Percentiles rank a stretch among this genome's conserved stretches.
phyloP scores from a whole-genome alignment of 2,329 filamentous ascomycete species.

The Cytospora chrysosperma region DNA sequence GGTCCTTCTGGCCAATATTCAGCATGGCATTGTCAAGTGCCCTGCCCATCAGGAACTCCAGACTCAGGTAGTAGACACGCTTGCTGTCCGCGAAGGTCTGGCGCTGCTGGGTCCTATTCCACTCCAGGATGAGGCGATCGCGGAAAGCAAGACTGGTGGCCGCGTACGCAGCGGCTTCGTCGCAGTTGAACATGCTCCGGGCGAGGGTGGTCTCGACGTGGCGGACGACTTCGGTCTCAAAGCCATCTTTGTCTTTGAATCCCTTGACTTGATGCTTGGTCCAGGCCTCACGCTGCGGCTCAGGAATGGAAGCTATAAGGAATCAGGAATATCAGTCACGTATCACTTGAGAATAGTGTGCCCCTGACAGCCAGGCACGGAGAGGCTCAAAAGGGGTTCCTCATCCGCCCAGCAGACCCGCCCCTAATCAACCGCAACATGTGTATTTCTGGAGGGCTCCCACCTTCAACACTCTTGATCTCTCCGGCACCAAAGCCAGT shows the following conservation, averaged over 20 bases:
- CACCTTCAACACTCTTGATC: conserved; percentile 91
- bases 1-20: conserved; percentile 84
- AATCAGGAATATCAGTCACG: not conserved
- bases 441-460: conserved; percentile 29
- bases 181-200: conserved; percentile 96
- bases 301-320: conserved; percentile 70
- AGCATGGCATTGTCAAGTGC: conserved; percentile 98
- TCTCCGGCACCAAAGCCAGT: conserved; percentile 89
- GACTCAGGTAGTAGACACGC: conserved; percentile 93
- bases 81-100: conserved; percentile 91
- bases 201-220: conserved; percentile 97
- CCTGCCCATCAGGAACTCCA: conserved; percentile 97
- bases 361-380: not conserved
- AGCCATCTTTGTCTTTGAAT: conserved; percentile 79
- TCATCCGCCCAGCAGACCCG: not conserved
- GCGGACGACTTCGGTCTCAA: conserved; percentile 81
- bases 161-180: conserved; percentile 89
- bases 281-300: conserved; percentile 82
- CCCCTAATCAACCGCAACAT: not conserved
- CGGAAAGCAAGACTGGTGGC: conserved; percentile 90
- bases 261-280: conserved; percentile 60
- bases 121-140: conserved; percentile 88
- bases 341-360: not conserved
- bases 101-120: conserved; percentile 97
- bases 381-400: not conserved